Percentiles rank a stretch among this genome's conserved stretches.
Conservation (phyloP, 2,329 filamentous ascomycete species). For the Colletotrichum spaethianum region DNA sequence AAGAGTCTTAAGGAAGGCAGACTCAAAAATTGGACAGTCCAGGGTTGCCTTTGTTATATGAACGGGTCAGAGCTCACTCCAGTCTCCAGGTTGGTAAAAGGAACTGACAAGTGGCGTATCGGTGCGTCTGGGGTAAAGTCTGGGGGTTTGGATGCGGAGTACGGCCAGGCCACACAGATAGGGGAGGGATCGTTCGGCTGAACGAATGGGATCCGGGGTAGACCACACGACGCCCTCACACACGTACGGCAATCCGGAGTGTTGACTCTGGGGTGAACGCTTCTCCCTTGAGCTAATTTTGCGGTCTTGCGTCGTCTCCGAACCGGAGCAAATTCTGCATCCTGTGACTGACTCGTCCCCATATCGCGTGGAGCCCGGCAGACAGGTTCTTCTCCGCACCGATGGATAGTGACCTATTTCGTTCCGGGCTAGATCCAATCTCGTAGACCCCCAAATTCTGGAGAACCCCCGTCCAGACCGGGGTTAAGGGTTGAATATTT, state of each 20-base stretch:
- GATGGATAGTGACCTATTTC: constrained; percentile 20
- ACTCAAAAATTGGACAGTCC: not conserved
- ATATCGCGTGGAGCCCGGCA: constrained; percentile 32
- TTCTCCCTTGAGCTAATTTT: constrained; percentile 31
- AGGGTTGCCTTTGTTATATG: constrained; percentile 40
- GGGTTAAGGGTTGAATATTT: constrained; percentile 34
- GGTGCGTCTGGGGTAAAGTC: constrained; percentile 41
- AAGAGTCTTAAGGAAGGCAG: constrained; percentile 12
- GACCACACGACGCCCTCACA: constrained; percentile 10
- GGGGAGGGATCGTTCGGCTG: constrained; percentile 10
- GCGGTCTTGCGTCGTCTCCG: constrained; percentile 27
- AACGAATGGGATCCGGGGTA: constrained; percentile 35
- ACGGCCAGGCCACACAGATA: constrained; percentile 18
- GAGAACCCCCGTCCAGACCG: constrained; percentile 34
- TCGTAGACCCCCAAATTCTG: constrained; percentile 27
- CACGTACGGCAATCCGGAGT: not conserved
- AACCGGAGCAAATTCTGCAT: constrained; percentile 41
- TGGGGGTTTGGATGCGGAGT: constrained; percentile 36
- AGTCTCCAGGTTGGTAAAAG: constrained; percentile 8
- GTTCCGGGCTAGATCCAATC: constrained; percentile 35
- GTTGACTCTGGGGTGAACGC: constrained; percentile 38
- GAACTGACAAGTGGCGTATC: constrained; percentile 27
- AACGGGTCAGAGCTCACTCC: constrained; percentile 6
- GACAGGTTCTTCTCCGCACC: constrained; percentile 31
- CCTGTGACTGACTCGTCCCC: constrained; percentile 34